These are phyloP conservation scores for Tolypocladium pustulatum DNA, from an alignment of 2,329 filamentous ascomycete species.

Conservation along the genomic window DNA sequence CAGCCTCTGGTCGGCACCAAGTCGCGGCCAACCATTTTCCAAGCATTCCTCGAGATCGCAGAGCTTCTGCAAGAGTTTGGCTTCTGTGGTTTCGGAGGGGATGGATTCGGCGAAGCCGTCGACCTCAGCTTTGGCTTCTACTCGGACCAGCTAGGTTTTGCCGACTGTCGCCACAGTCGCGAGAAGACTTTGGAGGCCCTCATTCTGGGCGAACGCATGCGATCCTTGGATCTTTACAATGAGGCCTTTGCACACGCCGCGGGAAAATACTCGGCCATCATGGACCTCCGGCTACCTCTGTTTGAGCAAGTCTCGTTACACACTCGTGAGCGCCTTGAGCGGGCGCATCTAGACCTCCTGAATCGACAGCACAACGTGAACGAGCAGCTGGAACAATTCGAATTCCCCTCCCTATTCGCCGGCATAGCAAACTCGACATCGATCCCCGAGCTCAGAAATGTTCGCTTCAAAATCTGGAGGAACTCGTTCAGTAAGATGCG, in stretches of 20 bases:
- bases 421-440: conserved; percentile 80
- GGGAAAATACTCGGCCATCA: conserved; percentile 71
- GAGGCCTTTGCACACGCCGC: conserved; percentile 88
- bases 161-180: conserved; percentile 69
- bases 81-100: conserved; percentile 44
- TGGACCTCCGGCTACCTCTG: conserved; percentile 55
- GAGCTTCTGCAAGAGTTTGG: conserved; percentile 44
- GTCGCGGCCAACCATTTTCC: conserved; percentile 38
- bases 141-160: conserved; percentile 64
- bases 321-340: conserved; percentile 71
- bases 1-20: conserved; percentile 52
- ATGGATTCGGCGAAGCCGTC: conserved; percentile 48
- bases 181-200: conserved; percentile 87
- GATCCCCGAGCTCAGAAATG: conserved; percentile 60
- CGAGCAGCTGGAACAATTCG: conserved; percentile 70
- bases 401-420: conserved; percentile 82
- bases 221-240: conserved; percentile 71
- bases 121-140: conserved; percentile 62
- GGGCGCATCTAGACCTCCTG: conserved; percentile 69
- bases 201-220: conserved; percentile 81
- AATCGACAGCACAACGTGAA: conserved; percentile 62
- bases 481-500: conserved; percentile 64
- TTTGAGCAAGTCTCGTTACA: conserved; percentile 58
- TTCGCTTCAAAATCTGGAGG: conserved; percentile 80
- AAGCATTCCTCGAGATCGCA: conserved; percentile 43